A percentile compares a stretch with the other conserved stretches of the same genome.
Evolutionary conservation across 495 filamentous ascomycete genomes (phyloP).

Genomic region (Hapsidospora chrysogenum): DNA sequence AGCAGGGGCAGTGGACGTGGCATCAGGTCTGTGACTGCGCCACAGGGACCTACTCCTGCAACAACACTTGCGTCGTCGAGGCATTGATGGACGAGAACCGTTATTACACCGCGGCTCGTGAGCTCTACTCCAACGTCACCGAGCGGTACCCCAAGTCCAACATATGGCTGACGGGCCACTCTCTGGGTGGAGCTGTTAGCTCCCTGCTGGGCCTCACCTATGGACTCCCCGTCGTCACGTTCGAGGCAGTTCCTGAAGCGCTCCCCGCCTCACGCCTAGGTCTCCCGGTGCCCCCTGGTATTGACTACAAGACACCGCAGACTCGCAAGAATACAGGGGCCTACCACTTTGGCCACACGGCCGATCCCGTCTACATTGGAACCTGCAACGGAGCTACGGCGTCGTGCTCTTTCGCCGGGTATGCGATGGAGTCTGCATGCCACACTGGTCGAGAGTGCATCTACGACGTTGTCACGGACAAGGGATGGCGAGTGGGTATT

Average conservation of each 20-base stretch:
- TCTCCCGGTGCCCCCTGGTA: slow-evolving; percentile 68
- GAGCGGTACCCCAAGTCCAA: slow-evolving; percentile 71
- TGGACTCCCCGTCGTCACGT: slow-evolving; percentile 72
- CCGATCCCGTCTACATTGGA: slow-evolving; percentile 89
- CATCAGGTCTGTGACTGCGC: slow-evolving; percentile 85
- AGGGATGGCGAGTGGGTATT: slow-evolving; percentile 76
- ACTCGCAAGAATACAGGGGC: slow-evolving; percentile 53
- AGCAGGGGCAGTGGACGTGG: slow-evolving; percentile 78
- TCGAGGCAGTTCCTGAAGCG: slow-evolving; percentile 81
- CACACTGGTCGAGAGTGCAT: slow-evolving; percentile 77
- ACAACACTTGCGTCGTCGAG: slow-evolving; percentile 68
- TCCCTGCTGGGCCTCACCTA: slow-evolving; percentile 81
- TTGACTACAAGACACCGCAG: slow-evolving; percentile 52
- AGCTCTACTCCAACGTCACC: slow-evolving; percentile 85
- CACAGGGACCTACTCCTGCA: slow-evolving; percentile 68
- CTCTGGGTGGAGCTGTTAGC: slow-evolving; percentile 73
- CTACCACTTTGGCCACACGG: slow-evolving; percentile 92
- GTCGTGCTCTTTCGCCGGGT: slow-evolving; percentile 79
- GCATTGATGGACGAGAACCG: slow-evolving; percentile 65
- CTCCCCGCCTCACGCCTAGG: slow-evolving; percentile 72
- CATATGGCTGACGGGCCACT: slow-evolving; percentile 81
- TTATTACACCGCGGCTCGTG: slow-evolving; percentile 74
- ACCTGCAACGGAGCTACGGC: slow-evolving; percentile 82
- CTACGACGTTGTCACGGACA: slow-evolving; percentile 81
- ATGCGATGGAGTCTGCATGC: slow-evolving; percentile 81